Conservation (phyloP, 345 rosid genomes). For the Salix udensis region DNA sequence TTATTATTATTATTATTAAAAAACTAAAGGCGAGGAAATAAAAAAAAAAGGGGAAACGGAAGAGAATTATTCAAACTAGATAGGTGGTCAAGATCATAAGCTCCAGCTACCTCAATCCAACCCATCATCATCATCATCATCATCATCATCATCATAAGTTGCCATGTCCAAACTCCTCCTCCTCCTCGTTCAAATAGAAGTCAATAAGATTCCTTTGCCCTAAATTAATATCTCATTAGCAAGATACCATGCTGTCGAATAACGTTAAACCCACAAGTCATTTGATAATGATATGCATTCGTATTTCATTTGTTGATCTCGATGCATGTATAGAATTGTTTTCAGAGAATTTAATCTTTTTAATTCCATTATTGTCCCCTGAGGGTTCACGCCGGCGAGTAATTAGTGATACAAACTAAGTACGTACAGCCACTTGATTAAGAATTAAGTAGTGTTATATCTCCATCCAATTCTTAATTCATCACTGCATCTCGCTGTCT, state of each 20-base stretch:
- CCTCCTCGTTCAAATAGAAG: constrained; percentile 26
- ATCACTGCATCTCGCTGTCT: constrained; percentile 9
- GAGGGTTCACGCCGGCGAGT: constrained; percentile 32
- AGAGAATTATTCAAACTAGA: neutral
- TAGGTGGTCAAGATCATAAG: constrained; percentile 20
- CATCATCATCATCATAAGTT: constrained; percentile 16
- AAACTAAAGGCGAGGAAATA: neutral
- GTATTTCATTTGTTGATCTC: constrained; percentile 11
- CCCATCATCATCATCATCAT: constrained; percentile 17
- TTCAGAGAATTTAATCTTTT: neutral
- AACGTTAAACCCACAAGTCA: constrained; percentile 18
- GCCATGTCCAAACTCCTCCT: constrained; percentile 2
- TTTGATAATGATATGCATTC: constrained; percentile 5
- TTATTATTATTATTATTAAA: too few species aligned
- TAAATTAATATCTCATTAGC: constrained; percentile 21
- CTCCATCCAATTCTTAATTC: constrained; percentile 4
- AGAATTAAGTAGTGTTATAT: constrained; percentile 7
- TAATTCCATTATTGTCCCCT: constrained; percentile 16
- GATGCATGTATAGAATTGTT: neutral
- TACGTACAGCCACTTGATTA: constrained; percentile 18
- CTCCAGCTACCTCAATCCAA: too few species aligned
- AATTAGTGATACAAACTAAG: constrained; percentile 17
- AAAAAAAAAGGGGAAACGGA: neutral
- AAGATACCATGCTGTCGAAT: constrained; percentile 26
- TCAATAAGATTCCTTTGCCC: constrained; percentile 42